phyloP scores from a whole-genome alignment of 73 alveolate genomes.

The Uronychia binucleata region DNA sequence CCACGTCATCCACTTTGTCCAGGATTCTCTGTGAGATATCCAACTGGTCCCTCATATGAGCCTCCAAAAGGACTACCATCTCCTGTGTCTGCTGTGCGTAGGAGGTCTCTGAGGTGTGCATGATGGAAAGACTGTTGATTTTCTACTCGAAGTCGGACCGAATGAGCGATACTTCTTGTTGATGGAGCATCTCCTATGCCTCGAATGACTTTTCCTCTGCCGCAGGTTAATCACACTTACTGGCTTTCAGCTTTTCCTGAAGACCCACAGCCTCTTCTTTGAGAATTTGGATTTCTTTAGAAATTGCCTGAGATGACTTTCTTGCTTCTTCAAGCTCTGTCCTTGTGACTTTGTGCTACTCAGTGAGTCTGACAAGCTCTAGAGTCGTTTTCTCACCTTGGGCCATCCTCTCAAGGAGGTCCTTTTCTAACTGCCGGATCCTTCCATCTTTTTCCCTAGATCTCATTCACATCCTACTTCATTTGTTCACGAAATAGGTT shows the following conservation, averaged over 20 bases:
- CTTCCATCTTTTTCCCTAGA: neutral
- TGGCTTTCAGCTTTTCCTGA: neutral
- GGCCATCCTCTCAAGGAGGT: neutral
- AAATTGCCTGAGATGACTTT: neutral
- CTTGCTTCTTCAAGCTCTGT: neutral
- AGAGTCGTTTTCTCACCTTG: neutral
- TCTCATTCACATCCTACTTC: too few relatives aligned
- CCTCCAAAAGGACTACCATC: neutral
- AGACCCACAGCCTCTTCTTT: neutral
- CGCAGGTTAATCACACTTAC: too few relatives aligned
- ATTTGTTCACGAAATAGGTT: neutral
- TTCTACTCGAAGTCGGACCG: neutral
- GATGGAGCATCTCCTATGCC: neutral
- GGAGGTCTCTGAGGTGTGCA: neutral
- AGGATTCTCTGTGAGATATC: neutral
- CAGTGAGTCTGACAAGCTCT: neutral
- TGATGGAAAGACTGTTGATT: neutral
- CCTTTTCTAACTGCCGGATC: neutral
- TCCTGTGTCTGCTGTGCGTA: neutral
- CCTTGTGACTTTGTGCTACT: neutral
- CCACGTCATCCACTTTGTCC: neutral
- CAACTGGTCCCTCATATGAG: neutral
- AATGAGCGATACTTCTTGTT: neutral
- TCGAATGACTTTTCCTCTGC: neutral
- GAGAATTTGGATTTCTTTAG: neutral